Conservation (phyloP, 2,329 filamentous ascomycete genomes). For the Xylariales sp. region DNA sequence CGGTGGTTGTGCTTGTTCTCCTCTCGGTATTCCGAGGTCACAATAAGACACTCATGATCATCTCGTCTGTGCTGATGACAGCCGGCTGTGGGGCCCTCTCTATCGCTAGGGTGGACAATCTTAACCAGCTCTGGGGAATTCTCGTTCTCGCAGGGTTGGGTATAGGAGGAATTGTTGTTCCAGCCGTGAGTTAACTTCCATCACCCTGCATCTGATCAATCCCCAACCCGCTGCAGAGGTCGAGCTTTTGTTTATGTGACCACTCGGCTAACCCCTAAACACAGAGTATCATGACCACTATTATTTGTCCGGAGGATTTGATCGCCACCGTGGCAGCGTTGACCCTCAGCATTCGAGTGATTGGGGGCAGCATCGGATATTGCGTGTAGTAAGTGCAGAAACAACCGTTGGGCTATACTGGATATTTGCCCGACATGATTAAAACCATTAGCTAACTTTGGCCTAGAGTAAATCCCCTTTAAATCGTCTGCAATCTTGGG, state of each 20-base stretch:
- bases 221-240: too few species aligned
- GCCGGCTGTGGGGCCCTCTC: slow-evolving; percentile 54
- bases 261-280: too few species aligned
- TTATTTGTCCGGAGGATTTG: slow-evolving; percentile 65
- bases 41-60: slow-evolving; percentile 56
- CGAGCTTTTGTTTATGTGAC: too few species aligned
- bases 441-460: too few species aligned
- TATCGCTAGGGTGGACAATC: slow-evolving; percentile 45
- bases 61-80: slow-evolving; percentile 60
- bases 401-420: too few species aligned
- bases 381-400: slow-evolving; percentile 35
- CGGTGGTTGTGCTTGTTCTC: slow-evolving; percentile 52
- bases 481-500: too few species aligned
- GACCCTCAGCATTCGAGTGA: slow-evolving; percentile 64
- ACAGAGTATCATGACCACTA: slow-evolving; percentile 64
- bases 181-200: too few species aligned
- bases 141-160: slow-evolving; percentile 60
- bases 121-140: slow-evolving; percentile 49
- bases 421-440: too few species aligned
- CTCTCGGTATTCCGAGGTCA: slow-evolving; percentile 54
- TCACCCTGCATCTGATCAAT: too few species aligned
- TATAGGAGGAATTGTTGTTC: slow-evolving; percentile 64
- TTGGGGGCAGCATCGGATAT: slow-evolving; percentile 63
- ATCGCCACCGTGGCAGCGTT: slow-evolving; percentile 67
- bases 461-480: too few species aligned